A percentile compares a stretch with the other conserved stretches of the same genome.
These are phyloP conservation scores for Paracoccidioides brasiliensis DNA, from an alignment of 2,329 filamentous ascomycete species.

Conservation along the genomic window DNA sequence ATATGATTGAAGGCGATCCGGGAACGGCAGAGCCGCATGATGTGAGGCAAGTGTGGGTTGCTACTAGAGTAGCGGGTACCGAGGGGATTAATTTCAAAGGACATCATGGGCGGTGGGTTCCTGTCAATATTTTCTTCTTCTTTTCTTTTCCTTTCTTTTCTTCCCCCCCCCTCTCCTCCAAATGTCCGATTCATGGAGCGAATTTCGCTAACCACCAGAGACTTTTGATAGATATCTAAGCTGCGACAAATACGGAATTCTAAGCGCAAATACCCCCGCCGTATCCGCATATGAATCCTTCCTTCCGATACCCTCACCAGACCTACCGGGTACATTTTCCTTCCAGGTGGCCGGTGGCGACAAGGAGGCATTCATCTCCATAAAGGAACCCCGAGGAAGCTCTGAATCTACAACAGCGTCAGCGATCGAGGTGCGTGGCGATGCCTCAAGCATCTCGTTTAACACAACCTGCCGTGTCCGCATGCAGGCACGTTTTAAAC, in stretches of 20 bases:
- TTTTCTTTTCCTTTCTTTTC: neutral
- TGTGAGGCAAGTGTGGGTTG: conserved; percentile 90
- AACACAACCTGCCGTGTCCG: conserved; percentile 65
- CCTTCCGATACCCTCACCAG: conserved; percentile 46
- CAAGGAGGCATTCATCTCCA: conserved; percentile 55
- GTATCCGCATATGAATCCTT: conserved; percentile 77
- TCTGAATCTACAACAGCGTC: conserved; percentile 35
- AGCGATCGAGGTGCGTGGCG: conserved; percentile 57
- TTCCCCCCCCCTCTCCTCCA: too few species aligned
- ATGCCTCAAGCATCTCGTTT: conserved; percentile 54
- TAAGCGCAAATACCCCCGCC: conserved; percentile 66
- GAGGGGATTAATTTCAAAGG: conserved; percentile 78
- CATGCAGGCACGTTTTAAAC: conserved; percentile 94
- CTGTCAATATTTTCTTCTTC: neutral
- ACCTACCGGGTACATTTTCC: conserved; percentile 58
- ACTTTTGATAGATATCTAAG: conserved; percentile 54
- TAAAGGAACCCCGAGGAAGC: conserved; percentile 36
- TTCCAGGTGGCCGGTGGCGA: conserved; percentile 49
- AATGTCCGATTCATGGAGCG: too few species aligned
- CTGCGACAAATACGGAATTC: conserved; percentile 69
- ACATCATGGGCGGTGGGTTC: conserved; percentile 61
- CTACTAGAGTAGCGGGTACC: conserved; percentile 68
- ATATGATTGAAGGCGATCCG: conserved; percentile 72
- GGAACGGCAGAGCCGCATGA: conserved; percentile 88
- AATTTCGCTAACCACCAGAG: neutral